Conservation (phyloP, 257 asterid genomes). For the Primulina huaijiensis region DNA sequence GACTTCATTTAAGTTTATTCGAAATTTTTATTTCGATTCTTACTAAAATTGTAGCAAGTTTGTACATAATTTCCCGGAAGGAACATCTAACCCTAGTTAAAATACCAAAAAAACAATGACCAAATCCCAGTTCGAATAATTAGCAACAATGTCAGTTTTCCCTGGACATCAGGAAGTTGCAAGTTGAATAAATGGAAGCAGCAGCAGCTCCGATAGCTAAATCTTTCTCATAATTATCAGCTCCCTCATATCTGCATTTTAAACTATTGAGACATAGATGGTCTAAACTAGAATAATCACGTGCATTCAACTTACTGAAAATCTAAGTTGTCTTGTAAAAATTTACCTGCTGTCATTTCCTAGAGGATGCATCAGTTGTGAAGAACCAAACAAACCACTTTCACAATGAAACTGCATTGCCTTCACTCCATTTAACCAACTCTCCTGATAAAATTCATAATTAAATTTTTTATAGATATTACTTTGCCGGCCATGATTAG, state of each 20-base stretch:
- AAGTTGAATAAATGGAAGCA: slow-evolving; percentile 27
- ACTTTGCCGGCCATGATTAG: not conserved
- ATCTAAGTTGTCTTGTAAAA: not conserved
- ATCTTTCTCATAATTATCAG: slow-evolving; percentile 16
- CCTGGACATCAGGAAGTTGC: slow-evolving; percentile 24
- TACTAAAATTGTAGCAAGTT: not conserved
- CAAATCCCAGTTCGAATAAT: not conserved
- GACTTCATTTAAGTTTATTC: not conserved
- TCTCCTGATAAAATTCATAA: slow-evolving; percentile 33
- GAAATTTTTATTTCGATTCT: not conserved
- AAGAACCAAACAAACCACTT: slow-evolving; percentile 17
- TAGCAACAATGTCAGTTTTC: slow-evolving; percentile 8
- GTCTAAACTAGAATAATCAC: not conserved
- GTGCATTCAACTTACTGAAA: not conserved
- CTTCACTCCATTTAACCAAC: slow-evolving; percentile 39
- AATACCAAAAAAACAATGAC: not conserved
- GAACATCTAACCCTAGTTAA: not conserved
- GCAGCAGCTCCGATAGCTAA: slow-evolving; percentile 26
- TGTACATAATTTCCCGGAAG: not conserved
- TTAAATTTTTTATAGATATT: not conserved
- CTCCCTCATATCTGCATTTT: slow-evolving; percentile 12
- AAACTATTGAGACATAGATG: not conserved
- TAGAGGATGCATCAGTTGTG: slow-evolving; percentile 21
- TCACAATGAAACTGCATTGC: slow-evolving; percentile 53
- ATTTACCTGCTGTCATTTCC: slow-evolving; percentile 34